Evolutionary conservation across 2,329 filamentous ascomycete genomes (phyloP).

Genomic region (Tolypocladium inflatum): DNA sequence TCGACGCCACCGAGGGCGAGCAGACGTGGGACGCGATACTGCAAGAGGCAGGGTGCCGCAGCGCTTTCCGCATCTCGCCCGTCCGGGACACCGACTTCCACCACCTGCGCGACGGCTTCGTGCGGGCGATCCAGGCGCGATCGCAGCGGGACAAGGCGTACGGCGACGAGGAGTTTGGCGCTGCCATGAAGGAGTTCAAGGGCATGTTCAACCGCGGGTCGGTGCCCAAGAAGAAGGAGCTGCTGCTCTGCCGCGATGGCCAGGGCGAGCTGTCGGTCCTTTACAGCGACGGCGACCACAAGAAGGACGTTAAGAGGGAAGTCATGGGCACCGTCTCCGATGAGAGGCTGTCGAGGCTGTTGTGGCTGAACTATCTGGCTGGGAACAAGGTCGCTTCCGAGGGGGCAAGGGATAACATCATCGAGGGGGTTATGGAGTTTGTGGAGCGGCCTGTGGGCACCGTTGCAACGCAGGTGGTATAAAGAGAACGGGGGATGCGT

Average conservation of each 20-base stretch:
- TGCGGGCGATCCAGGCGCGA: constrained; percentile 70
- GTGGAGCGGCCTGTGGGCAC: constrained; percentile 83
- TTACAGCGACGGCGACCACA: constrained; percentile 52
- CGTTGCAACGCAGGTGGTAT: constrained; percentile 67
- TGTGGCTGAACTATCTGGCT: constrained; percentile 87
- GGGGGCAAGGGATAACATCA: constrained; percentile 67
- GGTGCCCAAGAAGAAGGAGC: constrained; percentile 69
- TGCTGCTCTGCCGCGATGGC: constrained; percentile 61
- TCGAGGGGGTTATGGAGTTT: constrained; percentile 80
- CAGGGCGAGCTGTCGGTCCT: constrained; percentile 58
- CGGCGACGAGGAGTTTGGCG: constrained; percentile 67
- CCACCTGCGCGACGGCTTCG: constrained; percentile 85
- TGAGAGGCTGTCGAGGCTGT: constrained; percentile 66
- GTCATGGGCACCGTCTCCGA: constrained; percentile 64
- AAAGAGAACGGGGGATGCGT: constrained; percentile 2
- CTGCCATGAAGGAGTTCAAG: constrained; percentile 69
- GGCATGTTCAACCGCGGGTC: constrained; percentile 70
- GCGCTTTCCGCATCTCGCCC: constrained; percentile 73
- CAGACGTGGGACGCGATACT: constrained; percentile 68
- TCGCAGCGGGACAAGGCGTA: constrained; percentile 47
- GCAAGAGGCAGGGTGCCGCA: constrained; percentile 57
- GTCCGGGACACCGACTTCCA: constrained; percentile 92
- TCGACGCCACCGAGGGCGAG: constrained; percentile 60
- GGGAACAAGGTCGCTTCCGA: constrained; percentile 84
- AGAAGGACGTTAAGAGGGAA: constrained; percentile 33